Percentiles rank a stretch among this genome's conserved stretches.
Evolutionary conservation across 228 moss, liverwort and hornwort species (phyloP).

Genomic region (Sphagnum magellanicum): DNA sequence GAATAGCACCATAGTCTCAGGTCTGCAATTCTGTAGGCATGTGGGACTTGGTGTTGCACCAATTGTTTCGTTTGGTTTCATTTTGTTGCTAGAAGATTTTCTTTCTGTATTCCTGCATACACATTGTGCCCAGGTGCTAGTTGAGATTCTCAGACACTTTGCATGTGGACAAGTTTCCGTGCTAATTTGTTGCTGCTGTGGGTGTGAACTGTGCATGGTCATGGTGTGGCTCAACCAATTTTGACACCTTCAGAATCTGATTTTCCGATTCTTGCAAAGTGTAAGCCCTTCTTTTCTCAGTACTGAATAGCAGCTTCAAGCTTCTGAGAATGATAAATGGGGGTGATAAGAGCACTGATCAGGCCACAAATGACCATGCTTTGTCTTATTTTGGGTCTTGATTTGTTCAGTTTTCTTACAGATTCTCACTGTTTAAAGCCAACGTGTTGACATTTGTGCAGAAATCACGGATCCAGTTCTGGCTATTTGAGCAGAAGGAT

Average conservation of each 20-base stretch:
- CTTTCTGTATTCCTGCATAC: no score
- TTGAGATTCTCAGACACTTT: no score
- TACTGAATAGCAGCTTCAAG: not conserved
- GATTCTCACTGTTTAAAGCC: no score
- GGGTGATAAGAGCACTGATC: not conserved
- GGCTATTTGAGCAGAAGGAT: slow-evolving; percentile 98
- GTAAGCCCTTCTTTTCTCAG: slow-evolving; percentile 14
- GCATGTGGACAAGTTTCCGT: no score
- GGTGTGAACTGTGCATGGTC: no score
- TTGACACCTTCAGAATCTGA: slow-evolving; percentile 46
- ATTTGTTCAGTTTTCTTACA: not conserved
- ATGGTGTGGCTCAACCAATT: no score
- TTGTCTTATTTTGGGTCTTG: not conserved
- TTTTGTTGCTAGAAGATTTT: not conserved
- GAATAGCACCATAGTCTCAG: no score
- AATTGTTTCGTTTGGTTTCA: not conserved
- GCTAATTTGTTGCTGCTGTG: no score
- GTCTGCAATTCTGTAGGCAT: no score
- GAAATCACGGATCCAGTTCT: slow-evolving; percentile 98
- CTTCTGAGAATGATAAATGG: not conserved
- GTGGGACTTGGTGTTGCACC: no score
- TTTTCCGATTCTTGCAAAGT: slow-evolving; percentile 94
- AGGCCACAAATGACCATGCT: not conserved
- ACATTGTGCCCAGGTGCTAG: no score
- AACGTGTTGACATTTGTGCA: slow-evolving; percentile 7